Conservation (phyloP, 305 asterid genomes). For the Coffea humblotiana region DNA sequence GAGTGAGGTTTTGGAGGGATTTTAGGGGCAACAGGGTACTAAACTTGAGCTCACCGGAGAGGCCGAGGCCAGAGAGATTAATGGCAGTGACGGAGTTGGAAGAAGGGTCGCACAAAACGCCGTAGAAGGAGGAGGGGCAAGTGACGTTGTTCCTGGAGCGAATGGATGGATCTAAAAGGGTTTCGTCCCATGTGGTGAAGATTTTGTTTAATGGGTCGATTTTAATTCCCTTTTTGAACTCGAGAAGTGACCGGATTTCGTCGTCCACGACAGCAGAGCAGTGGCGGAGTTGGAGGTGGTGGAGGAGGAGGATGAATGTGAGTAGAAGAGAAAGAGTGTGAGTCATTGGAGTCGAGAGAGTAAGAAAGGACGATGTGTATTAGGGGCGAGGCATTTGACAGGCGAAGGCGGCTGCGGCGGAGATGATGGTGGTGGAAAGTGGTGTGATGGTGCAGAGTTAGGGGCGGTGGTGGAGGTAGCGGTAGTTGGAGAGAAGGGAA, state of each 20-base stretch:
- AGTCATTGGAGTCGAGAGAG: slow-evolving; percentile 10
- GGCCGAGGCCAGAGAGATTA: slow-evolving; percentile 53
- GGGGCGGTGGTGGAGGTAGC: background rate
- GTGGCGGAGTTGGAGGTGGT: slow-evolving; percentile 21
- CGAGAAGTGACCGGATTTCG: slow-evolving; percentile 69
- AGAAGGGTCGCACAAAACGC: slow-evolving; percentile 54
- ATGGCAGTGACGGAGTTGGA: slow-evolving; percentile 44
- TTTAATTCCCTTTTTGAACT: slow-evolving; percentile 75
- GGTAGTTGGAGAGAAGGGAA: background rate
- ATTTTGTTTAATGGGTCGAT: slow-evolving; percentile 54
- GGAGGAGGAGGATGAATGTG: slow-evolving; percentile 2
- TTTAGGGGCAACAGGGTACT: slow-evolving; percentile 50
- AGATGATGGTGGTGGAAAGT: background rate
- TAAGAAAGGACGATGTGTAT: too few species aligned
- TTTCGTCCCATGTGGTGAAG: slow-evolving; percentile 52
- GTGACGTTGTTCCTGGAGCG: slow-evolving; percentile 23
- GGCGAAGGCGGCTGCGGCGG: background rate
- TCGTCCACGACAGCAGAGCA: slow-evolving; percentile 39
- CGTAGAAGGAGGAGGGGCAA: slow-evolving; percentile 60
- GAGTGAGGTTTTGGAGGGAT: slow-evolving; percentile 54
- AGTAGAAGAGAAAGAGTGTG: background rate
- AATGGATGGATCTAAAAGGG: slow-evolving; percentile 18
- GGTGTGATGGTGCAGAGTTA: background rate
- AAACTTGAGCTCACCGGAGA: slow-evolving; percentile 71
- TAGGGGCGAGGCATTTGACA: slow-evolving; percentile 9